A percentile compares a stretch with the other conserved stretches of the same genome.
phyloP scores from a whole-genome alignment of 129 eudicot genomes.

The Centaurea solstitialis region DNA sequence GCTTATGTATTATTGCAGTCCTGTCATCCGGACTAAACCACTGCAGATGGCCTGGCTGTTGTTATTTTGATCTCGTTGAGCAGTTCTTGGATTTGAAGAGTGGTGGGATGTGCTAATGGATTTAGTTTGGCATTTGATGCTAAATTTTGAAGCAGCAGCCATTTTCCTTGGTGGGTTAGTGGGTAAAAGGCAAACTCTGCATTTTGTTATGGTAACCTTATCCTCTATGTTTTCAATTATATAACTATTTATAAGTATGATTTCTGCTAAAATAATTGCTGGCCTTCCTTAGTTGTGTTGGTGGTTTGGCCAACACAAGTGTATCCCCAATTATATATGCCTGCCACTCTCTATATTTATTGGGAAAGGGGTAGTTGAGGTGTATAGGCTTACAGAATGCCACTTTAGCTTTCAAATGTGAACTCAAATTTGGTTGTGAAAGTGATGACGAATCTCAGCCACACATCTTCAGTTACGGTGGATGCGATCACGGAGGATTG shows the following conservation, averaged over 20 bases:
- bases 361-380: slow-evolving; percentile 10
- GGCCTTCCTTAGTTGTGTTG: too few species aligned
- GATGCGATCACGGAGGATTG: too few species aligned
- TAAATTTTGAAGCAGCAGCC: slow-evolving; percentile 33
- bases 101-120: slow-evolving; percentile 51
- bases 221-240: slow-evolving; percentile 19
- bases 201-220: slow-evolving; percentile 12
- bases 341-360: neutral
- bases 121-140: slow-evolving; percentile 33
- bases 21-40: slow-evolving; percentile 40
- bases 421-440: too few species aligned
- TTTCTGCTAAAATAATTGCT: neutral
- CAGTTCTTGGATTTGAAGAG: slow-evolving; percentile 29
- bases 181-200: neutral
- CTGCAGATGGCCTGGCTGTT: slow-evolving; percentile 24
- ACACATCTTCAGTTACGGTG: too few species aligned
- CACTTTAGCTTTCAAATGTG: slow-evolving; percentile 1
- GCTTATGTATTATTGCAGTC: slow-evolving; percentile 42
- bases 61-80: slow-evolving; percentile 40
- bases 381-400: slow-evolving; percentile 2
- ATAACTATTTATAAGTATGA: slow-evolving; percentile 6
- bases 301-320: slow-evolving; percentile 19
- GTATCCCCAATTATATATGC: slow-evolving; percentile 5
- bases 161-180: slow-evolving; percentile 20
- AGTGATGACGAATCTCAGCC: too few species aligned